A percentile compares a stretch with the other conserved stretches of the same genome.
Evolutionary conservation across 495 filamentous ascomycete genomes (phyloP).

Genomic region (Parachaetomium inaequale): DNA sequence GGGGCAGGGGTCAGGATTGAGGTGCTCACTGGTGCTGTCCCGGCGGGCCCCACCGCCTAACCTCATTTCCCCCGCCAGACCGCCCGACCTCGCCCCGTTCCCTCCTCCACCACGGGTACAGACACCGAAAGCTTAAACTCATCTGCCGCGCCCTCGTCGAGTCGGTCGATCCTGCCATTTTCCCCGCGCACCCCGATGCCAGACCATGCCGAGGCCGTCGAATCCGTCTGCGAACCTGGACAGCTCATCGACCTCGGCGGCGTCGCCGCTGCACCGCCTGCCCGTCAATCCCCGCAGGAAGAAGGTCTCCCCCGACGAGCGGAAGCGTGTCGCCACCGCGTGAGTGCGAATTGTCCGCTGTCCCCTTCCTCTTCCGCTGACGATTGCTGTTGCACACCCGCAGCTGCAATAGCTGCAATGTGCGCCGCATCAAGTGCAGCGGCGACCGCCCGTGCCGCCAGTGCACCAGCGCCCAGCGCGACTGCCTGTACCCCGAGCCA

Average conservation of each 20-base stretch:
- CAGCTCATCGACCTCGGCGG: slow-evolving; percentile 10
- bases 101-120: slow-evolving; percentile 30
- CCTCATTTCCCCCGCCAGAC: slow-evolving; percentile 3
- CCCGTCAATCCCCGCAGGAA: slow-evolving; percentile 39
- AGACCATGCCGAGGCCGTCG: slow-evolving; percentile 27
- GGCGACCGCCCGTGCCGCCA: slow-evolving; percentile 37
- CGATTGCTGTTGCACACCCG: not conserved
- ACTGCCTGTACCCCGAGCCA: slow-evolving; percentile 35
- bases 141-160: slow-evolving; percentile 19
- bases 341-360: slow-evolving; percentile 16
- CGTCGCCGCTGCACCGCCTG: slow-evolving; percentile 26
- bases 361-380: not conserved
- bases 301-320: slow-evolving; percentile 34
- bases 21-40: not conserved
- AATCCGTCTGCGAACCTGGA: slow-evolving; percentile 10
- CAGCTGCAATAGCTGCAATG: slow-evolving; percentile 46
- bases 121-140: slow-evolving; percentile 29
- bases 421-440: slow-evolving; percentile 44
- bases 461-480: slow-evolving; percentile 28
- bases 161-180: not conserved
- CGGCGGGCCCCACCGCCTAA: slow-evolving; percentile 9
- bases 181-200: slow-evolving; percentile 12
- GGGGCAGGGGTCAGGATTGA: not conserved
- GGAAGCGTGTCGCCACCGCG: slow-evolving; percentile 39
- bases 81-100: slow-evolving; percentile 18